Conservation (phyloP, 176 grass and related monocot genomes). For the bread wheat (Triticum aestivum) region DNA sequence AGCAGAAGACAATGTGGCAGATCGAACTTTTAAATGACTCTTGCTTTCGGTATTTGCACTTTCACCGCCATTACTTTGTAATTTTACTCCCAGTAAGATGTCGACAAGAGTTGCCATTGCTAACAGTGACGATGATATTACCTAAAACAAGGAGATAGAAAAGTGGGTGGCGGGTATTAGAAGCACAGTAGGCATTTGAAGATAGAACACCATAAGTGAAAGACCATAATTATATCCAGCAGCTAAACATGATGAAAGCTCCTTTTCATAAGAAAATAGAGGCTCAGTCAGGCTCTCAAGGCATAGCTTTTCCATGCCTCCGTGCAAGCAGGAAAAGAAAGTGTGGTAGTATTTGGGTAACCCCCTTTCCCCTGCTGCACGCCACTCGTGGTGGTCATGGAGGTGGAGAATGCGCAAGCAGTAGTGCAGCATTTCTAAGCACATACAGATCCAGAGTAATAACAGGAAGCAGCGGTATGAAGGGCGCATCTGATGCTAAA, state of each 20-base stretch:
- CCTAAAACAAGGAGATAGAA: constrained; percentile 43
- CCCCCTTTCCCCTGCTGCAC: neutral
- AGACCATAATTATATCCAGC: neutral
- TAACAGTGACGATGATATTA: constrained; percentile 87
- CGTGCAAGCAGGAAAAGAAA: neutral
- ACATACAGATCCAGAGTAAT: neutral
- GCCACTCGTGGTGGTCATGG: neutral
- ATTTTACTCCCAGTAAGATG: constrained; percentile 81
- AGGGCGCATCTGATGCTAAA: neutral
- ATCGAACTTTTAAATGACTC: constrained; percentile 67
- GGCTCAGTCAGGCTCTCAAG: neutral
- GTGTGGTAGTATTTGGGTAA: neutral
- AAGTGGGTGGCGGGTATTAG: constrained; percentile 26
- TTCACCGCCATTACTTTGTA: constrained; percentile 45
- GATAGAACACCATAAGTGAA: neutral
- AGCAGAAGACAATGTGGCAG: constrained; percentile 53
- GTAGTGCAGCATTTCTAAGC: neutral
- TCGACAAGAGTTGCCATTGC: constrained; percentile 87
- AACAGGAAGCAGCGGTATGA: neutral
- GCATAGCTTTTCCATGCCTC: neutral
- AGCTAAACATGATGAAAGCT: neutral
- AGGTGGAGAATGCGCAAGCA: neutral
- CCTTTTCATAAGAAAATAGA: neutral
- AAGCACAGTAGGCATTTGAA: constrained; percentile 17
- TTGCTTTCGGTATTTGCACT: constrained; percentile 51